These are phyloP conservation scores for Calonectria pauciramosa DNA, from an alignment of 2,329 filamentous ascomycete genomes.

Conservation along the genomic window DNA sequence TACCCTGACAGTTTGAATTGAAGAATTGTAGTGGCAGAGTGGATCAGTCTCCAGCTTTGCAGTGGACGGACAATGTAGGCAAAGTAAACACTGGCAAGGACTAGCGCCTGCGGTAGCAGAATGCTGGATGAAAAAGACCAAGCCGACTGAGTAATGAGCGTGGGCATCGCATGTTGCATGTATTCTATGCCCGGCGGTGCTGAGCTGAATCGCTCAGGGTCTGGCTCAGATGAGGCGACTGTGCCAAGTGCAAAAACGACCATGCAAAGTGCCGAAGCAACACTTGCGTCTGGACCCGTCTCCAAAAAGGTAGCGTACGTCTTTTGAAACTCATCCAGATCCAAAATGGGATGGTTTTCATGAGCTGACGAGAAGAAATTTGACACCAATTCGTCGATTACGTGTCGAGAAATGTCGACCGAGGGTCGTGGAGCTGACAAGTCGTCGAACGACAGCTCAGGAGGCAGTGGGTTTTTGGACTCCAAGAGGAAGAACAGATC, in stretches of 20 bases:
- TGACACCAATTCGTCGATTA: slow-evolving; percentile 41
- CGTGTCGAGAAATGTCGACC: slow-evolving; percentile 24
- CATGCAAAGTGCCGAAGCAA: slow-evolving; percentile 48
- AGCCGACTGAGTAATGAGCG: slow-evolving; percentile 44
- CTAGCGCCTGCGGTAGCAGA: slow-evolving; percentile 46
- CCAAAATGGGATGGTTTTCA: slow-evolving; percentile 46
- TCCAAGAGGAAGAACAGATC: slow-evolving; percentile 48
- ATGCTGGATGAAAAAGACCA: slow-evolving; percentile 48
- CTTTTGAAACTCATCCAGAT: slow-evolving; percentile 41
- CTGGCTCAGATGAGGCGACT: slow-evolving; percentile 36
- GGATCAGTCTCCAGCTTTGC: slow-evolving; percentile 51
- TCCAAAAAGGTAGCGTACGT: slow-evolving; percentile 42
- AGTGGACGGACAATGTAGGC: slow-evolving; percentile 50
- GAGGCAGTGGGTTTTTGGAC: slow-evolving; percentile 40
- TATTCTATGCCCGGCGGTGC: slow-evolving; percentile 49
- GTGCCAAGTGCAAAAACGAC: slow-evolving; percentile 48
- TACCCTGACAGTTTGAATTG: slow-evolving; percentile 46
- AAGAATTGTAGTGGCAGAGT: slow-evolving; percentile 48
- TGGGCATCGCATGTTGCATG: slow-evolving; percentile 48
- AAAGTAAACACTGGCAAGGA: slow-evolving; percentile 51
- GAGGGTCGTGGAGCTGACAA: slow-evolving; percentile 13
- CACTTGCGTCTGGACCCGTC: slow-evolving; percentile 35
- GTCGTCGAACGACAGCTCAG: slow-evolving; percentile 37
- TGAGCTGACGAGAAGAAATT: slow-evolving; percentile 45
- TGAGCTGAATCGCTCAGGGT: slow-evolving; percentile 28